Conservation (phyloP, 2,329 filamentous ascomycete species). For the Clonostachys sp. region DNA sequence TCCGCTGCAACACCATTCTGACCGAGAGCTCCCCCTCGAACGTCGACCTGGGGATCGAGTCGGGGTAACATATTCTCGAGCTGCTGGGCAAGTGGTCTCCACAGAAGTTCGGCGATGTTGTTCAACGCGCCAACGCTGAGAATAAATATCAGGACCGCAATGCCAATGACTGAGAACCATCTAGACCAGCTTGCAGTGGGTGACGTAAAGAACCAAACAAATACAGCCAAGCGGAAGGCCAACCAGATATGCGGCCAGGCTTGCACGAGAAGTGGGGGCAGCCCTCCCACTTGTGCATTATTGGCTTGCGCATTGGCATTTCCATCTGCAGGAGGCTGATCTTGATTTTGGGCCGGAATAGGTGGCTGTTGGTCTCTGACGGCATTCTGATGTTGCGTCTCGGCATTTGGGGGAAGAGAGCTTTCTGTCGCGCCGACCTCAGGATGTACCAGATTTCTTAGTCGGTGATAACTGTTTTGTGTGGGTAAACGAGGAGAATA, state of each 20-base stretch:
- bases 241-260: conserved; percentile 62
- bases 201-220: conserved; percentile 63
- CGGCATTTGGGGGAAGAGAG: neutral
- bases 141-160: conserved; percentile 53
- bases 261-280: conserved; percentile 23
- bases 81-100: conserved; percentile 52
- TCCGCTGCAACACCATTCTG: conserved; percentile 17
- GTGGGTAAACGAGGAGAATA: conserved; percentile 35
- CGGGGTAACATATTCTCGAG: conserved; percentile 54
- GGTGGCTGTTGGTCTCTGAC: conserved; percentile 2
- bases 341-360: conserved; percentile 10
- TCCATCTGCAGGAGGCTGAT: conserved; percentile 14
- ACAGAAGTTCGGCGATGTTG: conserved; percentile 46
- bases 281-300: conserved; percentile 10
- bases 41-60: conserved; percentile 31
- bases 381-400: conserved; percentile 11
- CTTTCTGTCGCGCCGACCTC: neutral
- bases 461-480: conserved; percentile 17
- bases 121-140: conserved; percentile 56
- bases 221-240: conserved; percentile 49
- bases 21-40: conserved; percentile 8
- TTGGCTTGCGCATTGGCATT: conserved; percentile 3
- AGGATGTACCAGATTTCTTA: conserved; percentile 9
- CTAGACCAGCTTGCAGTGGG: conserved; percentile 54
- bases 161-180: conserved; percentile 48